A percentile compares a stretch with the other conserved stretches of the same genome.
Conservation (phyloP, 2,329 filamentous ascomycete genomes). For the Arthrobotrys iridis region DNA sequence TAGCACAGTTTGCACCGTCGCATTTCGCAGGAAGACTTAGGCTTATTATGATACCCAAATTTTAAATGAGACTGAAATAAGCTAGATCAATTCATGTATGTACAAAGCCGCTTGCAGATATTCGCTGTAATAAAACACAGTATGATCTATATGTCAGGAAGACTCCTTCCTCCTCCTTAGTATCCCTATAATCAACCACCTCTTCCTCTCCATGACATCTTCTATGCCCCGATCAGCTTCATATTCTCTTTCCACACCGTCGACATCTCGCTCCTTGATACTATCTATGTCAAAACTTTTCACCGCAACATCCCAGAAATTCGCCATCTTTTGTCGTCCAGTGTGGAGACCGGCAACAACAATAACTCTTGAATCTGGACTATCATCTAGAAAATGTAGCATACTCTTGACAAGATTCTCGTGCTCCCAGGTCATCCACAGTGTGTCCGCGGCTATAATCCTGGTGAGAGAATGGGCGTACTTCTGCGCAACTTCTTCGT, state of each 20-base stretch:
- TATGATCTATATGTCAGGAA: not conserved
- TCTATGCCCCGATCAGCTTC: constrained; percentile 70
- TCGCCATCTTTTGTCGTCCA: constrained; percentile 72
- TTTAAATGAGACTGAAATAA: not conserved
- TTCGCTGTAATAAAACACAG: constrained; percentile 17
- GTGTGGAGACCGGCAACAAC: constrained; percentile 79
- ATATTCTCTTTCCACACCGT: constrained; percentile 73
- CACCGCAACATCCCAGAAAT: constrained; percentile 69
- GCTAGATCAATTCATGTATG: constrained; percentile 12
- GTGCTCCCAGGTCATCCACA: constrained; percentile 80
- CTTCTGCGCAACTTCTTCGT: constrained; percentile 57
- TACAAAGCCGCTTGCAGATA: constrained; percentile 24
- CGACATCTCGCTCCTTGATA: constrained; percentile 75
- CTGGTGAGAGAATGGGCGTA: constrained; percentile 67
- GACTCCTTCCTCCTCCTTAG: constrained; percentile 61
- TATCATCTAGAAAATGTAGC: constrained; percentile 68
- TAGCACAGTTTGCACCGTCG: constrained; percentile 86
- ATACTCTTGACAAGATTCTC: constrained; percentile 72
- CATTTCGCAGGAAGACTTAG: constrained; percentile 70
- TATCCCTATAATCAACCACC: constrained; percentile 74
- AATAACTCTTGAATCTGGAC: constrained; percentile 67
- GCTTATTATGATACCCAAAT: constrained; percentile 23
- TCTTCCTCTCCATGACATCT: constrained; percentile 71
- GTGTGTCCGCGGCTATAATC: constrained; percentile 76
- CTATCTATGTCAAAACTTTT: constrained; percentile 69